These are phyloP conservation scores for Colletotrichum spinosum DNA, from an alignment of 2,329 filamentous ascomycete genomes.

Conservation along the genomic window DNA sequence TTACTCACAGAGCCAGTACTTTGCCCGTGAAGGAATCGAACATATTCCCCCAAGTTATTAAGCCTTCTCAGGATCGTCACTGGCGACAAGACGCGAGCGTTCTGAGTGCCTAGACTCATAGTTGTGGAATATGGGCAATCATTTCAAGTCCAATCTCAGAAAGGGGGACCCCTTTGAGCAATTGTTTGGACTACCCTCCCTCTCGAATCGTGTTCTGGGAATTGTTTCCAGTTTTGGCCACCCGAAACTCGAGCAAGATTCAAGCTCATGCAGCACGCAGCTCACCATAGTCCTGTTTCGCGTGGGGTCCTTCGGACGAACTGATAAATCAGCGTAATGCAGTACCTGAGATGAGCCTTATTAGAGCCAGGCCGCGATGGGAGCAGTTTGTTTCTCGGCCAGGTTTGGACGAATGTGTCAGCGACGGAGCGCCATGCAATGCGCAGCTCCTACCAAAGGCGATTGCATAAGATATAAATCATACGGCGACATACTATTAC, in stretches of 20 bases:
- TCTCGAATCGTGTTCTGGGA: conserved; percentile 17
- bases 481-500: too few relatives aligned
- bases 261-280: conserved; percentile 18
- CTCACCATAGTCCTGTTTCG: conserved; percentile 17
- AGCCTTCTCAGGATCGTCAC: too few relatives aligned
- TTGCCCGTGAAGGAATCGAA: too few relatives aligned
- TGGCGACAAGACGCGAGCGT: too few relatives aligned
- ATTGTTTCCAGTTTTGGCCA: conserved; percentile 12
- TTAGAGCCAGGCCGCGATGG: not conserved
- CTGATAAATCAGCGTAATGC: not conserved
- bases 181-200: conserved; percentile 1
- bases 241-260: conserved; percentile 17
- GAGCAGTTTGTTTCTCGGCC: not conserved
- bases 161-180: conserved; percentile 16
- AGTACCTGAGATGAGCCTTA: not conserved
- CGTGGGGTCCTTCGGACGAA: conserved; percentile 13
- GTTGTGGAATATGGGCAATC: conserved; percentile 10
- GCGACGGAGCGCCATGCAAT: too few relatives aligned
- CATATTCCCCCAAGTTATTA: too few relatives aligned
- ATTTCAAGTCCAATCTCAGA: conserved; percentile 10
- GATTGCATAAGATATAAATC: too few relatives aligned
- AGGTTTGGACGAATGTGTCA: not conserved
- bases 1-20: too few relatives aligned
- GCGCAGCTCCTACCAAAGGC: too few relatives aligned
- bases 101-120: too few relatives aligned